Evolutionary conservation across 768 basidiomycete genomes (phyloP).

Genomic region (Pleurotus giganteus): DNA sequence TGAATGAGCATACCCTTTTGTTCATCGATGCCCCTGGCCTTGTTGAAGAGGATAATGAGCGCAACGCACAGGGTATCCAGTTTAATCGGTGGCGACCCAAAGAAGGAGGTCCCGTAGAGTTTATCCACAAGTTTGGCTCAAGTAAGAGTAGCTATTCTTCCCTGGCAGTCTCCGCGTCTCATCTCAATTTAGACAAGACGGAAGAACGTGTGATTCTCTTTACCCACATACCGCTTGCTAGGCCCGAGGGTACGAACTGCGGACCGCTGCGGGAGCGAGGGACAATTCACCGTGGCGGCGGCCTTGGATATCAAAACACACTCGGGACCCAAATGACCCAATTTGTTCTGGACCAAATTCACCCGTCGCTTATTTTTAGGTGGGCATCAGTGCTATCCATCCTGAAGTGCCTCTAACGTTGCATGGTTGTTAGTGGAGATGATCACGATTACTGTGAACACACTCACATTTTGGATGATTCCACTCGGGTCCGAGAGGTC

Average conservation of each 20-base stretch:
- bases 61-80: constrained; percentile 35
- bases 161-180: neutral
- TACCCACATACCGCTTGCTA: constrained; percentile 85
- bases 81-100: constrained; percentile 47
- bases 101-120: constrained; percentile 52
- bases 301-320: constrained; percentile 83
- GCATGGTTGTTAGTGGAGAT: constrained; percentile 62
- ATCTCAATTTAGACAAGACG: neutral
- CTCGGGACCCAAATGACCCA: constrained; percentile 64
- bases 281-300: constrained; percentile 68
- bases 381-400: constrained; percentile 20
- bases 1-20: constrained; percentile 72
- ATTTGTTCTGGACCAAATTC: constrained; percentile 62
- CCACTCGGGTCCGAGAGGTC: constrained; percentile 58
- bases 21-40: constrained; percentile 73
- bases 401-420: neutral
- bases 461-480: constrained; percentile 36
- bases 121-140: constrained; percentile 41
- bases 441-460: constrained; percentile 96
- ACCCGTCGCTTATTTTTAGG: constrained; percentile 77
- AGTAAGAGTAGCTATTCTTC: constrained; percentile 21
- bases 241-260: constrained; percentile 66
- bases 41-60: constrained; percentile 68
- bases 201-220: constrained; percentile 65
- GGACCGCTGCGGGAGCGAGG: constrained; percentile 78